These are phyloP conservation scores for Xylaria grammica DNA, from an alignment of 495 filamentous ascomycete species.

Conservation along the genomic window DNA sequence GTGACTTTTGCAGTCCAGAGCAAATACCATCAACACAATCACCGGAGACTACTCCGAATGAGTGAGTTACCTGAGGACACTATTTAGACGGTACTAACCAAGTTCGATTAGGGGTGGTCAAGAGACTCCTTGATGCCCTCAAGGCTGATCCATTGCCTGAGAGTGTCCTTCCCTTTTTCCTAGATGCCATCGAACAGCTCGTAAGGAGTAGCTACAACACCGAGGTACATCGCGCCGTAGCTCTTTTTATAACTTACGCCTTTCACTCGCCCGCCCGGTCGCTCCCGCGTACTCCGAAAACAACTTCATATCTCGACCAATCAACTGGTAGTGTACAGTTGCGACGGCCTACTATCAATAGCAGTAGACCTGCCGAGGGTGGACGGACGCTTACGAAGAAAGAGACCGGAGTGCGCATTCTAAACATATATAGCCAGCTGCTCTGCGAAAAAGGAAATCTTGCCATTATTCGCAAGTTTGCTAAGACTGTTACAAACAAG, in stretches of 20 bases:
- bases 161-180: constrained; percentile 73
- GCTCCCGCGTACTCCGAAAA: constrained; percentile 57
- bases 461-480: constrained; percentile 81
- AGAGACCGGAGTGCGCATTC: constrained; percentile 73
- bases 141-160: constrained; percentile 79
- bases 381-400: constrained; percentile 50
- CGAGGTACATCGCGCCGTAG: constrained; percentile 83
- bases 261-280: constrained; percentile 69
- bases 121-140: constrained; percentile 84
- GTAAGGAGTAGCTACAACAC: constrained; percentile 78
- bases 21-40: constrained; percentile 91
- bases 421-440: constrained; percentile 81
- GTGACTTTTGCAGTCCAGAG: constrained; percentile 79
- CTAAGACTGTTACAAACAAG: constrained; percentile 94
- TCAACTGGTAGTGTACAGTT: constrained; percentile 32
- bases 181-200: constrained; percentile 75
- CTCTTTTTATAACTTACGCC: constrained; percentile 91
- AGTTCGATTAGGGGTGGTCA: constrained; percentile 72
- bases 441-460: constrained; percentile 75
- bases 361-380: constrained; percentile 22
- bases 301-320: constrained; percentile 40
- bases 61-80: constrained; percentile 62
- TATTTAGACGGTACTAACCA: constrained; percentile 23
- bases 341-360: constrained; percentile 41
- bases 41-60: constrained; percentile 83